Evolutionary conservation across 2,329 filamentous ascomycete species (phyloP), one percentile per base, ranked within the genome.

Genomic region (Gaeumannomyces sp.): DNA sequence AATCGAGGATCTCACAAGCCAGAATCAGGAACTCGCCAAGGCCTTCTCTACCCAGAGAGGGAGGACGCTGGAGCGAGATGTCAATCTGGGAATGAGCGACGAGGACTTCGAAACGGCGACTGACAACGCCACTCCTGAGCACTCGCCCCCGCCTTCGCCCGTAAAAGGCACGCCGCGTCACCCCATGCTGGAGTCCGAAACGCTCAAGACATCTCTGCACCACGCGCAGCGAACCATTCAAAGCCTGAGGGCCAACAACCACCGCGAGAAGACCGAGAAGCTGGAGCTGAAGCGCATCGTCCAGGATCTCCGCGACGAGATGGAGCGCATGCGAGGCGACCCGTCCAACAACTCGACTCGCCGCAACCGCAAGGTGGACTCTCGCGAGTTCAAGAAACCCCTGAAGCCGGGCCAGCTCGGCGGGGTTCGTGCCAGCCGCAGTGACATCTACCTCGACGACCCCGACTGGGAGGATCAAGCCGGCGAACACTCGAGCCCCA

Each of bases 251-350:
- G 93, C 90, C 75, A 96, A 93, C 72, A 91, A 98, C 60, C 94
- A 99, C 76, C 90, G 95, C 45, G 95, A 99, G 76, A 99, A 98
- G 87, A 97, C 94, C 0, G 95, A 99, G 76, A 99, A 97, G 81
- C 85, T 98, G 33, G 95, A 99, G 77, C 85, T 98, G 64, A 93
- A 92, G 77, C 90, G 94, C 66, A 92, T 99, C 85, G 85, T 98
- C 35, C 94, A 98, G 78, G 95, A 99, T 72, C 90, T 94, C 29
- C 88, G 93, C 50, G 95, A 99, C 73, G 95, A 99, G 72, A 79
- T 99, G 33, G 95, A 90, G 72, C 83, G 92, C 76, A 77, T 86
- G 60, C 85, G 88, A 66, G 85, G 80, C 65, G 84, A 86, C 38
- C 78, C 77, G 60, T 73, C 68, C 28, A 74, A 77, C 28, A 71